These are phyloP conservation scores for Candida endomychidarum DNA, from an alignment of 805 yeast genomes.

Conservation along the genomic window DNA sequence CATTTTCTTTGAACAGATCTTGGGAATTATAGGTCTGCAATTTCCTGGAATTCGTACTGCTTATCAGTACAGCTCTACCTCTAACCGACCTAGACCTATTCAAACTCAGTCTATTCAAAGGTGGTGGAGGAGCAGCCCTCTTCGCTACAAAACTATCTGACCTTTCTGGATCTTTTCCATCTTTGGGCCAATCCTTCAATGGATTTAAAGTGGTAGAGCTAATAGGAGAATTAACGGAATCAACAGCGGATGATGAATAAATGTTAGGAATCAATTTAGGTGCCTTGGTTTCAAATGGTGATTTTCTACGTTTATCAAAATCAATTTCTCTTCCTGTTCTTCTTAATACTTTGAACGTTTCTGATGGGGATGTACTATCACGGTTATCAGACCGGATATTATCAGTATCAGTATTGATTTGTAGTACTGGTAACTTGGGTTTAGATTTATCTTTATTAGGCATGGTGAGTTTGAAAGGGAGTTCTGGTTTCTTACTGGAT, in stretches of 20 bases:
- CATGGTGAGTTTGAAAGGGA: slow-evolving; percentile 15
- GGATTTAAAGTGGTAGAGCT: slow-evolving; percentile 36
- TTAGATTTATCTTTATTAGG: slow-evolving; percentile 12
- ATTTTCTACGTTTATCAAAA: slow-evolving; percentile 73
- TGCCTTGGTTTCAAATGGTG: slow-evolving; percentile 59
- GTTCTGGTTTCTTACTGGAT: background rate
- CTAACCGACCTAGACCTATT: slow-evolving; percentile 12
- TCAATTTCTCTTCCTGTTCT: slow-evolving; percentile 72
- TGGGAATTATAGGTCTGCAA: slow-evolving; percentile 14
- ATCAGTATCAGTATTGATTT: slow-evolving; percentile 14
- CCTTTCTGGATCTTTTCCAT: slow-evolving; percentile 7
- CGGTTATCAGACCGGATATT: background rate
- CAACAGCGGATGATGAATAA: slow-evolving; percentile 32
- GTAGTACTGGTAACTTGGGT: slow-evolving; percentile 14
- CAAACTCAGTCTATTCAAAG: slow-evolving; percentile 25
- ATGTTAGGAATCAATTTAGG: slow-evolving; percentile 41
- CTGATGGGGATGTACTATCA: slow-evolving; percentile 1
- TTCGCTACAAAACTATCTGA: slow-evolving; percentile 54
- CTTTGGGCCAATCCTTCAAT: slow-evolving; percentile 21
- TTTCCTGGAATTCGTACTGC: slow-evolving; percentile 8
- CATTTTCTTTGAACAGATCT: slow-evolving; percentile 69
- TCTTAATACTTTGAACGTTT: slow-evolving; percentile 59
- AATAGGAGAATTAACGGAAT: slow-evolving; percentile 30
- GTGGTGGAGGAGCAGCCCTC: slow-evolving; percentile 73
- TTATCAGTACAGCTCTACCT: slow-evolving; percentile 13